Conservation (phyloP, 768 basidiomycete genomes). For the Hysterangium stoloniferum region DNA sequence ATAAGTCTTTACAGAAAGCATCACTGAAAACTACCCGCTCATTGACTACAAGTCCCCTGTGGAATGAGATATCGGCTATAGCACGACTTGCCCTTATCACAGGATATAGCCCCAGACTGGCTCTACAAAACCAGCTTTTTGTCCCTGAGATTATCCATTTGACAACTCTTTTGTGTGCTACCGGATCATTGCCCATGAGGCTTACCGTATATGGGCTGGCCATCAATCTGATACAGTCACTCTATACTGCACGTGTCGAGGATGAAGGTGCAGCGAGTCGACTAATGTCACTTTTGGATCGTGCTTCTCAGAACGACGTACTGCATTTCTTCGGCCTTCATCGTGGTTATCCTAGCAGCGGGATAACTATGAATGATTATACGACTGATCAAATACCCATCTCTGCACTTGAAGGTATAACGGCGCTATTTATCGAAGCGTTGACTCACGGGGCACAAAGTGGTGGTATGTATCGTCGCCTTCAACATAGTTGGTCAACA, state of each 20-base stretch:
- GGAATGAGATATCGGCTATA: constrained; percentile 77
- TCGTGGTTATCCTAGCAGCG: constrained; percentile 56
- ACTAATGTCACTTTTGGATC: constrained; percentile 54
- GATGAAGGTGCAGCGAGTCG: constrained; percentile 48
- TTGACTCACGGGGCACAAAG: constrained; percentile 60
- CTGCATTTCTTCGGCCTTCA: constrained; percentile 68
- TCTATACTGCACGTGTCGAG: constrained; percentile 53
- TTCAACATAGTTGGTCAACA: constrained; percentile 6
- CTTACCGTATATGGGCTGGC: constrained; percentile 69
- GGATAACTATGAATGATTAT: constrained; percentile 54
- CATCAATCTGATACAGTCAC: constrained; percentile 73
- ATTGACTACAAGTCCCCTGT: constrained; percentile 63
- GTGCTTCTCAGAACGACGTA: constrained; percentile 46
- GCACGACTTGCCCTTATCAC: constrained; percentile 69
- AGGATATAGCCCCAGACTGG: constrained; percentile 56
- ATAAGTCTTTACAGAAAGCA: constrained; percentile 65
- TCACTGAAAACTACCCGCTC: constrained; percentile 53
- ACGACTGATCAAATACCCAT: constrained; percentile 46
- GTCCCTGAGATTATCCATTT: constrained; percentile 79
- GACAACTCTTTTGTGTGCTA: constrained; percentile 67
- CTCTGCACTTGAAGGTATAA: constrained; percentile 59
- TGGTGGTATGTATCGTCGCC: constrained; percentile 52
- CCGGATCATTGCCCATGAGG: constrained; percentile 67
- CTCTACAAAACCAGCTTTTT: constrained; percentile 64
- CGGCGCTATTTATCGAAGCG: constrained; percentile 52